A percentile compares a stretch with the other conserved stretches of the same genome.
These are phyloP conservation scores for Astragalus membranaceus DNA, from an alignment of 306 rosid species.

Conservation along the genomic window DNA sequence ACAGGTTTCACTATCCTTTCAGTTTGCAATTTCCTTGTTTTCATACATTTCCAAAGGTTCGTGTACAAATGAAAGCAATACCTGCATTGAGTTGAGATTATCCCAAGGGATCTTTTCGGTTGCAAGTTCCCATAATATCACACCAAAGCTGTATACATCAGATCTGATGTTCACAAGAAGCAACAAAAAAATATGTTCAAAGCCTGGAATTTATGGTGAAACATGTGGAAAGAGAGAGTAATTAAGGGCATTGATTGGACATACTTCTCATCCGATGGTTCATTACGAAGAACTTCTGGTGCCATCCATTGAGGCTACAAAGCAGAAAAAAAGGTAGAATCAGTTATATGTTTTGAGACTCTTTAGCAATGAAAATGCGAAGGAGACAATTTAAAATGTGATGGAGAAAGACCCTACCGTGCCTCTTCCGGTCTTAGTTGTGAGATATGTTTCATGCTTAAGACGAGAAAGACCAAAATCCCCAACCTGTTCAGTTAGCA, in stretches of 20 bases:
- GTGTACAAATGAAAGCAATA: conserved; percentile 36
- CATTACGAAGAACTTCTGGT: conserved; percentile 98
- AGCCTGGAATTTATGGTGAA: neutral
- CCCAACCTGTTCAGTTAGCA: conserved; percentile 61
- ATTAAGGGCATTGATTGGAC: conserved; percentile 20
- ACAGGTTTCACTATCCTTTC: neutral
- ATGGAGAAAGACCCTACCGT: conserved; percentile 50
- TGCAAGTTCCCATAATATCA: conserved; percentile 94
- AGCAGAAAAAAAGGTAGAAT: conserved; percentile 23
- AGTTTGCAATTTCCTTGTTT: neutral
- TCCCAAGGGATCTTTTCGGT: conserved; percentile 99
- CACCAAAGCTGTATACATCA: conserved; percentile 96
- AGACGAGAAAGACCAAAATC: conserved; percentile 99
- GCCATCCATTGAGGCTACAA: conserved; percentile 99
- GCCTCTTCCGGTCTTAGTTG: conserved; percentile 96
- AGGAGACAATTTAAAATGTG: conserved; percentile 10
- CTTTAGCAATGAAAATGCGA: neutral
- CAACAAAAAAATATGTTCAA: conserved; percentile 2
- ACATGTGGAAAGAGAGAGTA: neutral
- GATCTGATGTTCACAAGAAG: conserved; percentile 58
- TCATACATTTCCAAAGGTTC: neutral
- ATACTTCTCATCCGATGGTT: conserved; percentile 95
- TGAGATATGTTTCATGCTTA: conserved; percentile 83
- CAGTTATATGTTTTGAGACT: conserved; percentile 8
- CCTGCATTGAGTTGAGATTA: conserved; percentile 97